phyloP scores from a whole-genome alignment of 2,329 filamentous ascomycete genomes.

The Trichophyton rubrum region DNA sequence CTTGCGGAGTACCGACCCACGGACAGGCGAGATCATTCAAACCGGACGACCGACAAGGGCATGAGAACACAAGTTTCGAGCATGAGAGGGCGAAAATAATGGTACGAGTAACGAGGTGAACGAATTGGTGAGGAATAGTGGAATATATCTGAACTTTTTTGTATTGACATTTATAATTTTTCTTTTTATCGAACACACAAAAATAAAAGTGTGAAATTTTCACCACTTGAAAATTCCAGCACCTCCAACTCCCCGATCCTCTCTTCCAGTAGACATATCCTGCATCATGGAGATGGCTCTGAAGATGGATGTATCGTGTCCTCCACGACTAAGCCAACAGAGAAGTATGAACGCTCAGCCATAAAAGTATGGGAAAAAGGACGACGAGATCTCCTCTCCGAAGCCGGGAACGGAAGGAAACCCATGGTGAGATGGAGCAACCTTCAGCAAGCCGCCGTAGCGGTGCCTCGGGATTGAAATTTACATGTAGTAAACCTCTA shows the following conservation, averaged over 20 bases:
- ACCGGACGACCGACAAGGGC: slow-evolving; percentile 63
- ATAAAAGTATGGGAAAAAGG: slow-evolving; percentile 36
- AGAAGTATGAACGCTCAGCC: slow-evolving; percentile 31
- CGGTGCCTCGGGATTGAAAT: slow-evolving; percentile 37
- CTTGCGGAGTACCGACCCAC: slow-evolving; percentile 62
- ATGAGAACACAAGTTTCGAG: slow-evolving; percentile 1
- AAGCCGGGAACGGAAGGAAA: slow-evolving; percentile 41
- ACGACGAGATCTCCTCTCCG: slow-evolving; percentile 31
- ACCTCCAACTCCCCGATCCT: not conserved
- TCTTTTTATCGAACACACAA: not conserved
- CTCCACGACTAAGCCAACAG: slow-evolving; percentile 38
- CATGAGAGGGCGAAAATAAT: not conserved
- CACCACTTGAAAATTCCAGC: not conserved
- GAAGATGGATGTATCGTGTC: slow-evolving; percentile 30
- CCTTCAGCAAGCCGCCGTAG: slow-evolving; percentile 38
- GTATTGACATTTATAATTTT: not conserved
- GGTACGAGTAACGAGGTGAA: not conserved
- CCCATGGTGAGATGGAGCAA: slow-evolving; percentile 34
- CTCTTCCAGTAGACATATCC: not conserved
- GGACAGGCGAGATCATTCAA: slow-evolving; percentile 73
- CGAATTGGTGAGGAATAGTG: not conserved
- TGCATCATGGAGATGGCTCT: slow-evolving; percentile 12
- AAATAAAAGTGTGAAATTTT: not conserved
- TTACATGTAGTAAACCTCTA: slow-evolving; percentile 41
- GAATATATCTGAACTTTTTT: not conserved